Percentiles rank a stretch among this genome's conserved stretches.
These are phyloP conservation scores for Wickerhamomyces strasburgensis DNA, from an alignment of 805 yeast species.

Conservation along the genomic window DNA sequence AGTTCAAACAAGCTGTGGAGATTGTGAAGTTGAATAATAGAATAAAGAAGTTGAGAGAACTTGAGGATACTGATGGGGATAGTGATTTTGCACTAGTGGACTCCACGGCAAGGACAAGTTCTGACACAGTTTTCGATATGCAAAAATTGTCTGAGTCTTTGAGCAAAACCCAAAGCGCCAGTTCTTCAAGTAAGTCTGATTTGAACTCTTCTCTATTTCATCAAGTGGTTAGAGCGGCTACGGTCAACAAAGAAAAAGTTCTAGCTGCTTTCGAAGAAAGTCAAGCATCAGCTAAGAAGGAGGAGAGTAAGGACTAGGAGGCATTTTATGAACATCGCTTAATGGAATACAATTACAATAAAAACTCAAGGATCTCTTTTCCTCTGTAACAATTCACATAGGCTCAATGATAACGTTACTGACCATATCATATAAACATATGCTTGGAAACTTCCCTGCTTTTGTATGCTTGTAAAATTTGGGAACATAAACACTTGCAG, in stretches of 20 bases:
- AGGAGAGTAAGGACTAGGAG: no score
- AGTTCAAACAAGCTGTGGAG: conserved; percentile 82
- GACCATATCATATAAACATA: no score
- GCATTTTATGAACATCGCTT: no score
- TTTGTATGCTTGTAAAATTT: no score
- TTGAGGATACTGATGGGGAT: conserved; percentile 50
- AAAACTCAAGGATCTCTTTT: no score
- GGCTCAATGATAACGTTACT: no score
- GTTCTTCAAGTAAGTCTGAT: conserved; percentile 12
- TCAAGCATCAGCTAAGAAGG: not conserved
- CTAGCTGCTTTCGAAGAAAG: conserved; percentile 6
- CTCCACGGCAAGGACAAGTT: conserved; percentile 4
- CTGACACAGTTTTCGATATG: conserved; percentile 16
- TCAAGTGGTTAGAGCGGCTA: conserved; percentile 66
- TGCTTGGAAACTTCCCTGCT: no score
- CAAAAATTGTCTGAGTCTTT: conserved; percentile 19
- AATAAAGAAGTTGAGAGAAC: conserved; percentile 61
- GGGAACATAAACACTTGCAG: no score
- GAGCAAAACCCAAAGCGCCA: conserved; percentile 7
- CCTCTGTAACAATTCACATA: no score
- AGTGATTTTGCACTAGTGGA: conserved; percentile 17
- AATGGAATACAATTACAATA: no score
- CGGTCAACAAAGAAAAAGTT: conserved; percentile 37
- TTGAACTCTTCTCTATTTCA: conserved; percentile 55
- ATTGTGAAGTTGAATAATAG: conserved; percentile 77